Conservation (phyloP, 768 basidiomycete species). For the Termitomyces titanicus region DNA sequence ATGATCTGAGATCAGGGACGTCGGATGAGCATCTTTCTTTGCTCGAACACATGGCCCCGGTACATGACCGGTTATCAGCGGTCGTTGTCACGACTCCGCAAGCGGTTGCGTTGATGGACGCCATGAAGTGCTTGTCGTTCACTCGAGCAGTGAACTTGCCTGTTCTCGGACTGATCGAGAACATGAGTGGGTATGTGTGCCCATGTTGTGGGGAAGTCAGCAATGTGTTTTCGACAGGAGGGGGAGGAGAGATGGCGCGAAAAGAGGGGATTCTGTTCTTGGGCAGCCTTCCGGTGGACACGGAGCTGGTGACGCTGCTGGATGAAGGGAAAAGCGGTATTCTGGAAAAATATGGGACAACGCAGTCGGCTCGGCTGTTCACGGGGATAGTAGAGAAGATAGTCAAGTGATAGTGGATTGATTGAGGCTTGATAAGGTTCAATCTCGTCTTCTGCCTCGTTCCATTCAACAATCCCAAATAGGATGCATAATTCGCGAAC, state of each 20-base stretch:
- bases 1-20: constrained; percentile 60
- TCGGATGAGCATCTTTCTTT: constrained; percentile 98
- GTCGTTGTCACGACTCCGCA: constrained; percentile 97
- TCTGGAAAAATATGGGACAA: constrained; percentile 59
- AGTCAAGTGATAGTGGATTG: not conserved
- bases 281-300: constrained; percentile 90
- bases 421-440: not conserved
- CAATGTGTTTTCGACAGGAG: constrained; percentile 93
- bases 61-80: constrained; percentile 73
- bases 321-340: constrained; percentile 59
- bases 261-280: constrained; percentile 73
- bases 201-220: constrained; percentile 96
- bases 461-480: constrained; percentile 27
- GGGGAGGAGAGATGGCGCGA: constrained; percentile 84
- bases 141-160: constrained; percentile 83
- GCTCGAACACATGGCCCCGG: constrained; percentile 87
- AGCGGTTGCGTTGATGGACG: constrained; percentile 92
- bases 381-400: constrained; percentile 42
- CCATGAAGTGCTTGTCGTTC: constrained; percentile 95
- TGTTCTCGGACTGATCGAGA: constrained; percentile 91
- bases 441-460: constrained; percentile 31
- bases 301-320: constrained; percentile 80
- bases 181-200: constrained; percentile 98
- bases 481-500: constrained; percentile 28
- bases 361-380: constrained; percentile 71